phyloP scores from a whole-genome alignment of 306 rosid genomes.

The Vigna radiata region DNA sequence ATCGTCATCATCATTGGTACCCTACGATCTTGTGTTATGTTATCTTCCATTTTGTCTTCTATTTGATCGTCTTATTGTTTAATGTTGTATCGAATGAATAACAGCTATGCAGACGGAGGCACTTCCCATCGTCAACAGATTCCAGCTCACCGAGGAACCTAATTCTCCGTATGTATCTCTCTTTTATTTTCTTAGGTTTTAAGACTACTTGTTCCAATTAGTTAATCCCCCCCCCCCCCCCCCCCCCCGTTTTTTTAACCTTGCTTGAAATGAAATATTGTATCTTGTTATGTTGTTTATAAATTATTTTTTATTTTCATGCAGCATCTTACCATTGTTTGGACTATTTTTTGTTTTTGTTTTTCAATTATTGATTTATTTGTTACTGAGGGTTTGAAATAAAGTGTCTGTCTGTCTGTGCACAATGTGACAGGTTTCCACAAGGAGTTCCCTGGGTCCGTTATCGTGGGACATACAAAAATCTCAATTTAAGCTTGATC shows the following conservation, averaged over 20 bases:
- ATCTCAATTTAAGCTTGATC: constrained; percentile 71
- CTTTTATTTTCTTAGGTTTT: constrained; percentile 30
- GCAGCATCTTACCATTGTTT: not conserved
- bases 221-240: not conserved
- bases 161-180: constrained; percentile 61
- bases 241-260: too few relatives aligned
- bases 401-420: constrained; percentile 24
- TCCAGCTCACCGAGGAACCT: constrained; percentile 70
- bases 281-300: not conserved
- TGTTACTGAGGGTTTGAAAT: not conserved
- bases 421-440: constrained; percentile 68
- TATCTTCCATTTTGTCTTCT: not conserved
- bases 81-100: not conserved
- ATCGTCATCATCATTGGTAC: constrained; percentile 80
- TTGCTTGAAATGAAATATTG: not conserved
- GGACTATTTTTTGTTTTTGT: not conserved
- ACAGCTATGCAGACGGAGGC: constrained; percentile 99
- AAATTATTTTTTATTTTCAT: not conserved
- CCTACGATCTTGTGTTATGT: not conserved
- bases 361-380: not conserved
- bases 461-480: constrained; percentile 72
- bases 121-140: constrained; percentile 78
- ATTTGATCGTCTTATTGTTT: constrained; percentile 23
- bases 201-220: constrained; percentile 7
- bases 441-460: constrained; percentile 88